These are phyloP conservation scores for Trichoderma endophyticum DNA, from an alignment of 2,329 filamentous ascomycete genomes.

Conservation along the genomic window DNA sequence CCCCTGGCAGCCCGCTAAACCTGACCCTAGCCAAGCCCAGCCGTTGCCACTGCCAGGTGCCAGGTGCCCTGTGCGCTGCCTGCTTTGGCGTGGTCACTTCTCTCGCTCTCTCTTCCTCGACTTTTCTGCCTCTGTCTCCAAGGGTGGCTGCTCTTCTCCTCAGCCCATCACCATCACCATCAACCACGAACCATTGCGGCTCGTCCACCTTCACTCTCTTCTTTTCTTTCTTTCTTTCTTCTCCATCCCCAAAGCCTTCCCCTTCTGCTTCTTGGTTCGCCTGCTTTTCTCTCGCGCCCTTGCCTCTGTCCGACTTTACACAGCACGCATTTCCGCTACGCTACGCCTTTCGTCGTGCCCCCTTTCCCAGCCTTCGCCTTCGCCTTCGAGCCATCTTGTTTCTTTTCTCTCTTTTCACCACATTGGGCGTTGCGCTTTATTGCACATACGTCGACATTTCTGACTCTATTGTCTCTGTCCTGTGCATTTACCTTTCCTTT, in stretches of 20 bases:
- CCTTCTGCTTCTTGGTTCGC: slow-evolving; percentile 31
- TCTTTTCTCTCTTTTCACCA: slow-evolving; percentile 24
- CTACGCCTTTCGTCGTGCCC: slow-evolving; percentile 26
- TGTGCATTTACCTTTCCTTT: slow-evolving; percentile 30
- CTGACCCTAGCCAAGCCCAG: slow-evolving; percentile 19
- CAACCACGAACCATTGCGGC: slow-evolving; percentile 17
- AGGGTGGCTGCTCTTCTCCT: slow-evolving; percentile 16
- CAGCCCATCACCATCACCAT: slow-evolving; percentile 16
- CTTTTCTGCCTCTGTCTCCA: slow-evolving; percentile 15
- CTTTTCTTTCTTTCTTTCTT: slow-evolving; percentile 29
- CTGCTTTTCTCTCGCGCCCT: slow-evolving; percentile 25
- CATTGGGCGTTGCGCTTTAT: slow-evolving; percentile 26
- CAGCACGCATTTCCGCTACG: slow-evolving; percentile 21
- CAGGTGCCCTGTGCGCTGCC: slow-evolving; percentile 14
- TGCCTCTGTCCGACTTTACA: slow-evolving; percentile 24
- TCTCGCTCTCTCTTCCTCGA: slow-evolving; percentile 16
- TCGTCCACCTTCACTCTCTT: slow-evolving; percentile 23
- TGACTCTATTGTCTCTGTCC: slow-evolving; percentile 25
- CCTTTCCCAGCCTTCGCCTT: slow-evolving; percentile 32
- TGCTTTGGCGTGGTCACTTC: slow-evolving; percentile 9
- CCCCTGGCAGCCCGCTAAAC: slow-evolving; percentile 16
- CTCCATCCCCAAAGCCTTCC: slow-evolving; percentile 24
- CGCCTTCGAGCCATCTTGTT: slow-evolving; percentile 23
- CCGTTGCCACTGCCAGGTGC: slow-evolving; percentile 21
- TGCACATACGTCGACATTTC: slow-evolving; percentile 27